Evolutionary conservation across 164 flowering plant genomes (phyloP).

Genomic region (Macadamia tetraphylla): DNA sequence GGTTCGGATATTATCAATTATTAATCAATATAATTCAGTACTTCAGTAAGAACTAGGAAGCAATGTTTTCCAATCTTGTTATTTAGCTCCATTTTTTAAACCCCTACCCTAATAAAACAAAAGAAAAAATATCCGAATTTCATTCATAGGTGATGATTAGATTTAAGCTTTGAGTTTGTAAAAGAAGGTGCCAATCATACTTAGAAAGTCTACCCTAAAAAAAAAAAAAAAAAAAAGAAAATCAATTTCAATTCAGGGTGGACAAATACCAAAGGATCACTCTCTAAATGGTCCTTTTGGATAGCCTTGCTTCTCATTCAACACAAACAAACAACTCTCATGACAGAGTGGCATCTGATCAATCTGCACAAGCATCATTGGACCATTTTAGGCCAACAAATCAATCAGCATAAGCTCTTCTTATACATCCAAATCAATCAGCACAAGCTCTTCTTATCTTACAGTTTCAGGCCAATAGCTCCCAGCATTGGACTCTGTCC

Average conservation of each 20-base stretch:
- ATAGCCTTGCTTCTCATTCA: constrained; percentile 26
- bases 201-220: too few relatives aligned
- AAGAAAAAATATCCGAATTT: too few relatives aligned
- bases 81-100: too few relatives aligned
- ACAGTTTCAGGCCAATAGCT: constrained; percentile 29
- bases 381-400: not conserved
- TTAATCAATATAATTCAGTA: too few relatives aligned
- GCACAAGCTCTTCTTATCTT: constrained; percentile 17
- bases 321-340: constrained; percentile 21
- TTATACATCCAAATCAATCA: constrained; percentile 22
- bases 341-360: constrained; percentile 26
- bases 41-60: too few relatives aligned
- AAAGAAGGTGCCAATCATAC: too few relatives aligned
- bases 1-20: too few relatives aligned
- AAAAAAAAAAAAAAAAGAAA: not conserved
- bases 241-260: constrained; percentile 42
- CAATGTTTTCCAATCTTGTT: too few relatives aligned
- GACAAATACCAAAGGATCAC: constrained; percentile 23
- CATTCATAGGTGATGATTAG: too few relatives aligned
- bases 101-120: too few relatives aligned
- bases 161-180: too few relatives aligned
- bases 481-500: constrained; percentile 28
- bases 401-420: constrained; percentile 9
- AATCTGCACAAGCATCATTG: constrained; percentile 25
- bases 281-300: constrained; percentile 25